These are phyloP conservation scores for Tricholoma furcatifolium DNA, from an alignment of 768 basidiomycete genomes.

Conservation along the genomic window DNA sequence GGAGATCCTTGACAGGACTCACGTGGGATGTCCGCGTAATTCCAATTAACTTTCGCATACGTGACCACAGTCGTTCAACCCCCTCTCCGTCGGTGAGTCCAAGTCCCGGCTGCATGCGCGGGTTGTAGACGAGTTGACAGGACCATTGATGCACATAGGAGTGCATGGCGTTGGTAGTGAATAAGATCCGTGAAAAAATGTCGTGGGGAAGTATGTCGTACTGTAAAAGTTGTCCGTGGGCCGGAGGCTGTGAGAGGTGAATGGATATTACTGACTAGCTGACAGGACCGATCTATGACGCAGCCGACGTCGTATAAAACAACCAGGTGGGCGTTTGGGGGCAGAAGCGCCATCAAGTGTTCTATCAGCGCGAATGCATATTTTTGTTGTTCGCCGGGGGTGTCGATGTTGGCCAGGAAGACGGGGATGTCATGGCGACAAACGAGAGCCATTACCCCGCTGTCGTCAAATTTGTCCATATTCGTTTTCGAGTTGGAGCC, in stretches of 20 bases:
- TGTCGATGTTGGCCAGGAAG: slow-evolving; percentile 37
- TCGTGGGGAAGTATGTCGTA: slow-evolving; percentile 29
- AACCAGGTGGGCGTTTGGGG: slow-evolving; percentile 22
- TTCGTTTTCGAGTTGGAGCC: slow-evolving; percentile 26
- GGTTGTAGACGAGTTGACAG: slow-evolving; percentile 31
- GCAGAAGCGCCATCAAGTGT: slow-evolving; percentile 28
- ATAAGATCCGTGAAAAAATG: slow-evolving; percentile 33
- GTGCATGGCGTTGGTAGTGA: too few relatives aligned
- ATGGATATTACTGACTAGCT: slow-evolving; percentile 26
- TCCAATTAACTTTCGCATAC: slow-evolving; percentile 32
- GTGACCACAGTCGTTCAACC: slow-evolving; percentile 34
- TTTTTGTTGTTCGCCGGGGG: too few relatives aligned
- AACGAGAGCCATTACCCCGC: too few relatives aligned
- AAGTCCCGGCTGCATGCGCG: slow-evolving; percentile 21
- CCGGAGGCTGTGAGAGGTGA: slow-evolving; percentile 1
- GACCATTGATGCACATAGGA: slow-evolving; percentile 23
- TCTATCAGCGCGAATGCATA: too few relatives aligned
- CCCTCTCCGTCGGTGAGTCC: neutral
- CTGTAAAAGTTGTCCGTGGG: slow-evolving; percentile 21
- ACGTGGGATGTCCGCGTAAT: too few relatives aligned
- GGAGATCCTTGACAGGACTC: slow-evolving; percentile 23
- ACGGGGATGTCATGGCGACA: too few relatives aligned
- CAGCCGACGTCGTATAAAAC: slow-evolving; percentile 35
- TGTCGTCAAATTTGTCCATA: too few relatives aligned
- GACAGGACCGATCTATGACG: too few relatives aligned